Base-by-base conservation (phyloP, 305 asterid genomes). In the Solanum hybrid region DNA sequence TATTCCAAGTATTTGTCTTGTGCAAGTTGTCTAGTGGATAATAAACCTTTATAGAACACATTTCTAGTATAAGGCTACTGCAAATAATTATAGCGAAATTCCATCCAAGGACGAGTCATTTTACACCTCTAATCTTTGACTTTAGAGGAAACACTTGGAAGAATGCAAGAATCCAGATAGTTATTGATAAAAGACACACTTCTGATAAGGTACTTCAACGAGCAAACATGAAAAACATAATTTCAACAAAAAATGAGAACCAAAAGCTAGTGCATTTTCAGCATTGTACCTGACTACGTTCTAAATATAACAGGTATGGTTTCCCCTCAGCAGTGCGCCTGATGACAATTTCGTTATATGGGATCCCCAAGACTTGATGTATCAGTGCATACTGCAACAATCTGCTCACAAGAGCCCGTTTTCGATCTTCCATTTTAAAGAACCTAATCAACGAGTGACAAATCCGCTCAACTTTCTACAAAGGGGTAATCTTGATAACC, bases 241-340 rank as follows among this genome's bases (percentile, higher is more conserved):
- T 7, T 35, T 4, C 37, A 74, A 61, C 26, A 71, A 14, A 0
- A 36, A 29, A 46, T n/a, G 77, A 88, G 37, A 42, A 67, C 4
- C 16, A 77, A 22, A 69, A 73, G 35, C 3, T 1, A 36, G 78
- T 42, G 84, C 31, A 90, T 28, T 5, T 39, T 83, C 73, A 83
- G 18, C 39, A 42, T 5, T 28, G 28, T 42, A 26, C 24, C 9
- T 0, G 4, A 73, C 16, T 14, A 87, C 89, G 16, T 84, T 89
- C 42, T 82, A 78, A 73, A 4, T 51, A 88, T 94, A 97, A 96
- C 95, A 96, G 89, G 91, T 93, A 97, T 16, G 99, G 99, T 92
- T 97, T 97, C n/a, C 99, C 99, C 94, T 96, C 96, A 24, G 90
- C 89, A 33, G 98, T 96, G 87, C 98, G 94, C 74, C 81, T 77